A percentile compares a stretch with the other conserved stretches of the same genome.
Evolutionary conservation across 192 early-diverging fungal genomes (phyloP).

Genomic region (Coemansia sp.): DNA sequence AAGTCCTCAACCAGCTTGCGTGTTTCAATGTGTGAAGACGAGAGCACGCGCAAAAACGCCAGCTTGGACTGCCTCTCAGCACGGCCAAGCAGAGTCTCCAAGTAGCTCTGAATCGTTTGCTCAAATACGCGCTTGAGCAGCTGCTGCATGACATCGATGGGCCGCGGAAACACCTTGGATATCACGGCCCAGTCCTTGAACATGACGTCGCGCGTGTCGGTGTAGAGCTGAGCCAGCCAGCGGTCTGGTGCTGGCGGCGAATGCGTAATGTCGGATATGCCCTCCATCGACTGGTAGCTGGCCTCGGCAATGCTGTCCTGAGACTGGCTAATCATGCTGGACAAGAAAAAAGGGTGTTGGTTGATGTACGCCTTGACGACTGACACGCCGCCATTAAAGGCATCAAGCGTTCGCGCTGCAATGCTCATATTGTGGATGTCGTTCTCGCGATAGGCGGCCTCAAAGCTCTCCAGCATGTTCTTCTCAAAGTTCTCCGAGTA

Average conservation of each 20-base stretch:
- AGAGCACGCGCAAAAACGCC: slow-evolving; percentile 75
- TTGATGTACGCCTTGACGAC: slow-evolving; percentile 94
- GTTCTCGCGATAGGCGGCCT: slow-evolving; percentile 73
- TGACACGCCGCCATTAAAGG: slow-evolving; percentile 95
- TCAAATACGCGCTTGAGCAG: slow-evolving; percentile 94
- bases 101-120: slow-evolving; percentile 88
- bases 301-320: slow-evolving; percentile 49
- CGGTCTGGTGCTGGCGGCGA: slow-evolving; percentile 66
- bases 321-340: slow-evolving; percentile 67
- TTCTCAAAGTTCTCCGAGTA: slow-evolving; percentile 93
- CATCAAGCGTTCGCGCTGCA: slow-evolving; percentile 79
- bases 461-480: slow-evolving; percentile 81
- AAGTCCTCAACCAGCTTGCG: slow-evolving; percentile 70
- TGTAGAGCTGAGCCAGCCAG: slow-evolving; percentile 71
- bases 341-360: slow-evolving; percentile 95
- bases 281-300: slow-evolving; percentile 47
- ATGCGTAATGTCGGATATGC: slow-evolving; percentile 38
- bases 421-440: slow-evolving; percentile 70
- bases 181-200: slow-evolving; percentile 88
- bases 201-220: slow-evolving; percentile 78
- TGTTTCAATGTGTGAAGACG: slow-evolving; percentile 71
- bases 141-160: slow-evolving; percentile 84
- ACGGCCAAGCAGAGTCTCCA: slow-evolving; percentile 73
- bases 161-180: slow-evolving; percentile 91
- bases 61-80: slow-evolving; percentile 71